Conservation (phyloP, 2,329 filamentous ascomycete genomes). For the Colletotrichum orchidophilum region DNA sequence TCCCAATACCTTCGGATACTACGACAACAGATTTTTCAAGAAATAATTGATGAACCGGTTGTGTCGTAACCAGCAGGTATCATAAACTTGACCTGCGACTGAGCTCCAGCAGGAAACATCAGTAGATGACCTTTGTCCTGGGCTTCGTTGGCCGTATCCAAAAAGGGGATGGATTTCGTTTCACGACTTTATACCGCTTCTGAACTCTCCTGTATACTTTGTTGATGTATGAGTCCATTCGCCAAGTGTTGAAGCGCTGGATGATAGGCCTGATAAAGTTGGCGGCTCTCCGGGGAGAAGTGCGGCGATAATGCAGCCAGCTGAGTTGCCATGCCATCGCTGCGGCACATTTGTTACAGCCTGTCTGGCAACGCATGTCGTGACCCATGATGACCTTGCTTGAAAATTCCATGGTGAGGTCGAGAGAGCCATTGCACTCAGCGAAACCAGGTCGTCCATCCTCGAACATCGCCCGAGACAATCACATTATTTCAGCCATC, state of each 20-base stretch:
- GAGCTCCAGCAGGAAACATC: not conserved
- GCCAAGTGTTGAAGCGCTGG: conserved; percentile 15
- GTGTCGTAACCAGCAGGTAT: conserved; percentile 47
- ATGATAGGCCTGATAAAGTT: conserved; percentile 16
- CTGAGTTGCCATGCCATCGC: conserved; percentile 13
- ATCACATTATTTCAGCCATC: not conserved
- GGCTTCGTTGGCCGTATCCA: not conserved
- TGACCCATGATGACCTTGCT: conserved; percentile 17
- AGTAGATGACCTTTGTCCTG: not conserved
- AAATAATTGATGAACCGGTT: conserved; percentile 42
- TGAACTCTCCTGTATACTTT: not conserved
- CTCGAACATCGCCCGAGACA: not conserved
- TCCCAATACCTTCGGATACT: conserved; percentile 37
- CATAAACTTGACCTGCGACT: conserved; percentile 43
- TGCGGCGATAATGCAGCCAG: conserved; percentile 7
- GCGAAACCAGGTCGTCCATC: not conserved
- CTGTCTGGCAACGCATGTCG: conserved; percentile 12
- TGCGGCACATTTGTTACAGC: conserved; percentile 14
- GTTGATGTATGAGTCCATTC: conserved; percentile 17
- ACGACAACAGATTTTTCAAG: conserved; percentile 33
- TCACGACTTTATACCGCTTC: not conserved
- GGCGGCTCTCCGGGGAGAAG: conserved; percentile 1
- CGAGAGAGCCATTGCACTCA: not conserved
- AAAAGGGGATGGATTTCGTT: not conserved
- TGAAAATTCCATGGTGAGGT: conserved; percentile 20